These are phyloP conservation scores for Brassica rapa DNA, from an alignment of 345 rosid genomes.

Conservation along the genomic window DNA sequence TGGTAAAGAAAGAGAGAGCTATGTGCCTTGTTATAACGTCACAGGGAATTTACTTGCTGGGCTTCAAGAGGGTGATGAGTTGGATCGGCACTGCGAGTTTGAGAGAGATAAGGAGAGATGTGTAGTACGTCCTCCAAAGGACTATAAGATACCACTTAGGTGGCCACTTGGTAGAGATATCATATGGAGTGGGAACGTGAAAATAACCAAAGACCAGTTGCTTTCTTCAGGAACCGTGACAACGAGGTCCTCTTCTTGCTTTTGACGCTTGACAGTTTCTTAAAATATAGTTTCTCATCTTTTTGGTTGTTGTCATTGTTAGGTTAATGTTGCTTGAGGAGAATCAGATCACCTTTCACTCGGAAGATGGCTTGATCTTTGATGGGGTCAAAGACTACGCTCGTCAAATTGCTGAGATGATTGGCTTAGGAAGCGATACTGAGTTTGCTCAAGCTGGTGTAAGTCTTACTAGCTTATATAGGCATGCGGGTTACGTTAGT, in stretches of 20 bases:
- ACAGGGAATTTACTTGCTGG: conserved; percentile 74
- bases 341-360: conserved; percentile 96
- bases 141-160: conserved; percentile 84
- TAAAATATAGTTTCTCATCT: background rate
- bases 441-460: conserved; percentile 95
- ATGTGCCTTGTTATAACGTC: conserved; percentile 90
- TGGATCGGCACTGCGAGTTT: conserved; percentile 87
- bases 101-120: conserved; percentile 55
- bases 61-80: conserved; percentile 83
- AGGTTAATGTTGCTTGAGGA: conserved; percentile 98
- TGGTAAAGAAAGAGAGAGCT: conserved; percentile 88
- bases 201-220: conserved; percentile 91
- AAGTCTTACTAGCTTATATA: conserved; percentile 38
- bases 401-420: conserved; percentile 95
- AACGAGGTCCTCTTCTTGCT: conserved; percentile 59
- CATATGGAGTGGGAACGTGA: conserved; percentile 96
- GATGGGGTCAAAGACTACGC: conserved; percentile 98
- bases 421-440: conserved; percentile 86
- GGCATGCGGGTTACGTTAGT: too few species aligned
- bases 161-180: conserved; percentile 98
- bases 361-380: conserved; percentile 84
- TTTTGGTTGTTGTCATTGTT: background rate
- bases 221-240: conserved; percentile 98
- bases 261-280: background rate
- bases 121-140: conserved; percentile 89